Evolutionary conservation across 371 early-diverging fungal species (phyloP).

Genomic region (Mucor indicus): DNA sequence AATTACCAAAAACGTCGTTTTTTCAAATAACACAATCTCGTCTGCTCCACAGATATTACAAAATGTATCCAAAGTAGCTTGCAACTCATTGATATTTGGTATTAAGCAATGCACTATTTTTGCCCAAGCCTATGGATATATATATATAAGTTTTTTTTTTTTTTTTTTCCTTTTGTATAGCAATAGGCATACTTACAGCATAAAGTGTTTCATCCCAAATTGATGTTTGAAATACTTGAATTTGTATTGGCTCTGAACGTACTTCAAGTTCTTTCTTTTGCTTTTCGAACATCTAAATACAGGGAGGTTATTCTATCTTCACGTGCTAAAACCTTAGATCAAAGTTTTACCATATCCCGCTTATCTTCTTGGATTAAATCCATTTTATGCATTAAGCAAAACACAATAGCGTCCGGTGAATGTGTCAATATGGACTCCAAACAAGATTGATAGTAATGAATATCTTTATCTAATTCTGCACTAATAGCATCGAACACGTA

Average conservation of each 20-base stretch:
- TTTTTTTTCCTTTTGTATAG: no score
- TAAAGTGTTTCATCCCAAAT: constrained; percentile 97
- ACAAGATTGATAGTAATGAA: constrained; percentile 86
- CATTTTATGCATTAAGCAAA: constrained; percentile 95
- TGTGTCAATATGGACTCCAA: constrained; percentile 79
- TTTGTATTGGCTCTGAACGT: constrained; percentile 69
- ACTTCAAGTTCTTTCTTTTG: constrained; percentile 66
- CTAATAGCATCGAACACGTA: constrained; percentile 96
- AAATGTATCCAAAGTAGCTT: constrained; percentile 74
- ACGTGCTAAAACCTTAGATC: no score
- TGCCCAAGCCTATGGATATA: constrained; percentile 81
- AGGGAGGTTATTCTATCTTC: no score
- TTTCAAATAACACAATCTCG: constrained; percentile 92
- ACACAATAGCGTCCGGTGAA: constrained; percentile 86
- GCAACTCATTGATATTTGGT: constrained; percentile 84
- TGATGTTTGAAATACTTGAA: constrained; percentile 83
- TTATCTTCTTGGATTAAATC: constrained; percentile 83
- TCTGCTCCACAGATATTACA: constrained; percentile 84
- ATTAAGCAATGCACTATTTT: constrained; percentile 90
- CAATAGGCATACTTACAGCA: constrained; percentile 49
- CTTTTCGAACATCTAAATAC: constrained; percentile 70
- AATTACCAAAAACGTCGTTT: constrained; percentile 92
- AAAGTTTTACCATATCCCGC: constrained; percentile 63
- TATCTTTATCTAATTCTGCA: constrained; percentile 83
- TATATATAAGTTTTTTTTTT: neutral